A percentile compares a stretch with the other conserved stretches of the same genome.
These are phyloP conservation scores for Kodamaea sagamina DNA, from an alignment of 805 yeast genomes.

Conservation along the genomic window DNA sequence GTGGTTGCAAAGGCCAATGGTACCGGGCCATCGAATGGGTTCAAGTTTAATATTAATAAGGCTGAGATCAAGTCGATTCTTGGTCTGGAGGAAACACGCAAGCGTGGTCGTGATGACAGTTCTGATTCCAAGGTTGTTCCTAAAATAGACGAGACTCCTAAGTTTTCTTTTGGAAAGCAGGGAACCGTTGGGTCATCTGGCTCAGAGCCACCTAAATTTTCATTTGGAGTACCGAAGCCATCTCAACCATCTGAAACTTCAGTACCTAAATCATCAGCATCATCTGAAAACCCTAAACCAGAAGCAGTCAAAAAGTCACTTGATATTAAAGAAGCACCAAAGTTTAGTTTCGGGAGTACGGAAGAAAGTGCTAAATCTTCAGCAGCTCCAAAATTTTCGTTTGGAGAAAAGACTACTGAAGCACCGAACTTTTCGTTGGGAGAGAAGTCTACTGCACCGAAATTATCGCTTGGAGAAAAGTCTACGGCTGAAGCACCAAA, in stretches of 20 bases:
- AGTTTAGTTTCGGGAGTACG: constrained; percentile 18
- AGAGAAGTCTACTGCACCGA: constrained; percentile 9
- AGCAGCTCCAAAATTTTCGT: constrained; percentile 5
- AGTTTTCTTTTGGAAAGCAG: constrained; percentile 7
- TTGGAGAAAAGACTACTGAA: too few relatives aligned
- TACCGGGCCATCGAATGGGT: constrained; percentile 38
- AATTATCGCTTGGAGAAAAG: constrained; percentile 5
- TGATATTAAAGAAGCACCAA: constrained; percentile 6
- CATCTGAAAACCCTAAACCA: too few relatives aligned
- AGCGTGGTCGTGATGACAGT: background rate
- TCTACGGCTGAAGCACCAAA: background rate
- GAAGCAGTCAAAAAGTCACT: constrained; percentile 5
- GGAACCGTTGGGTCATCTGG: too few relatives aligned
- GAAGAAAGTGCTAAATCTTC: constrained; percentile 9
- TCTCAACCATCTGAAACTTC: too few relatives aligned
- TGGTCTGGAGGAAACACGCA: constrained; percentile 1
- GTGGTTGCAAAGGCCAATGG: background rate
- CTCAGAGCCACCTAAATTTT: constrained; percentile 1
- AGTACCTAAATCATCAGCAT: too few relatives aligned
- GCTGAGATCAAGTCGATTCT: constrained; percentile 29
- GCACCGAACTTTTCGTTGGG: constrained; percentile 19
- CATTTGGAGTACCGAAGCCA: constrained; percentile 5
- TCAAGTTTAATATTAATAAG: constrained; percentile 36
- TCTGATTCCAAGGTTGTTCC: constrained; percentile 14
- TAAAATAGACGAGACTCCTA: background rate